A percentile compares a stretch with the other conserved stretches of the same genome.
phyloP scores from a whole-genome alignment of 345 rosid genomes.

The Raphanus raphanistrum region DNA sequence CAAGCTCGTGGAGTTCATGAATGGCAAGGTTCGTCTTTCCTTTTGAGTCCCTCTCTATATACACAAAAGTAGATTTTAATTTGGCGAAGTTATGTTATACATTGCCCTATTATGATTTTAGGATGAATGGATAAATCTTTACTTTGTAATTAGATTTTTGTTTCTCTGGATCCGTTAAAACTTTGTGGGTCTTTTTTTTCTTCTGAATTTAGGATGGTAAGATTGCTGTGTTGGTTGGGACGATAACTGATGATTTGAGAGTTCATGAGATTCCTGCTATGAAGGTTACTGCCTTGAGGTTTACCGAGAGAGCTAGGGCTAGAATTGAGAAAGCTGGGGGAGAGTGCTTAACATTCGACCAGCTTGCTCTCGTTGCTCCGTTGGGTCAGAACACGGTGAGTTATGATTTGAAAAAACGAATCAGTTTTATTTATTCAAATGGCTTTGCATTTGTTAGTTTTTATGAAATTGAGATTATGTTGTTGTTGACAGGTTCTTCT shows the following conservation, averaged over 20 bases:
- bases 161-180: too few relatives aligned
- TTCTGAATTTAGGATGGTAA: constrained; percentile 50
- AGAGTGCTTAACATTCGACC: constrained; percentile 89
- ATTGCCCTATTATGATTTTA: neutral
- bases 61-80: too few relatives aligned
- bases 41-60: neutral
- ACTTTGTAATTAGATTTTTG: neutral
- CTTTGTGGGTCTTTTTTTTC: too few relatives aligned
- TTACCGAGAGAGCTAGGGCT: constrained; percentile 88
- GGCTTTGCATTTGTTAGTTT: neutral
- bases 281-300: constrained; percentile 80
- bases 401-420: neutral
- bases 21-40: constrained; percentile 60
- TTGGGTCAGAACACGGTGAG: constrained; percentile 91
- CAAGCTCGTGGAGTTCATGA: constrained; percentile 54
- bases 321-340: constrained; percentile 98
- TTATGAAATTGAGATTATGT: neutral
- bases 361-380: constrained; percentile 89
- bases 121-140: neutral
- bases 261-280: constrained; percentile 76
- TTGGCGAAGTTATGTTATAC: too few relatives aligned
- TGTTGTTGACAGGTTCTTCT: constrained; percentile 60
- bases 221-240: constrained; percentile 81
- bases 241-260: constrained; percentile 81
- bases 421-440: neutral